Conservation (phyloP, 352 stramenopile species). For the Globisporangium camurandrum region DNA sequence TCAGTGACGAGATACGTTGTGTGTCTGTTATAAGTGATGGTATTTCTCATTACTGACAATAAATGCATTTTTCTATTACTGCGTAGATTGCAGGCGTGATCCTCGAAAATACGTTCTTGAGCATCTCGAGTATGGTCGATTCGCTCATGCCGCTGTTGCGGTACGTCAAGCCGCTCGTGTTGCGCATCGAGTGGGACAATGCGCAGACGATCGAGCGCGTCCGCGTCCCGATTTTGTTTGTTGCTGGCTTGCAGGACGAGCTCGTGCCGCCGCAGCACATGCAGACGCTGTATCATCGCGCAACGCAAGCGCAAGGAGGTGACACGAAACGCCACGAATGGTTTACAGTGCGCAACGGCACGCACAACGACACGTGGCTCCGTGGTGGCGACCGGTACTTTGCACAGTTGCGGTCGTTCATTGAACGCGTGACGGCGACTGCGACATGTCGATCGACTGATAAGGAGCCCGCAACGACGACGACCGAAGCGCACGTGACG, state of each 20-base stretch:
- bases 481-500: constrained; percentile 7
- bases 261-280: constrained; percentile 91
- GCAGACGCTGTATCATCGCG: constrained; percentile 64
- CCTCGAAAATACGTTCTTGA: constrained; percentile 94
- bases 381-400: constrained; percentile 87
- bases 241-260: constrained; percentile 87
- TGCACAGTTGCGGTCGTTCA: constrained; percentile 52
- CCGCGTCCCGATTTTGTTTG: constrained; percentile 84
- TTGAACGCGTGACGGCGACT: constrained; percentile 31
- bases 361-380: constrained; percentile 94
- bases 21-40: background rate
- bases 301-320: constrained; percentile 35
- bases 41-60: no score
- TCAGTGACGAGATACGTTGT: no score
- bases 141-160: constrained; percentile 87
- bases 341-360: constrained; percentile 81
- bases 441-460: no score
- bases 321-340: no score
- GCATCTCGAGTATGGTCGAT: constrained; percentile 92
- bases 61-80: no score
- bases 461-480: no score
- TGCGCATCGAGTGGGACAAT: constrained; percentile 90
- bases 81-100: constrained; percentile 82
- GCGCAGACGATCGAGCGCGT: constrained; percentile 51
- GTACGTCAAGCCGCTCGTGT: constrained; percentile 86